phyloP scores from a whole-genome alignment of 164 flowering plant species.

The Kingdonia uniflora region DNA sequence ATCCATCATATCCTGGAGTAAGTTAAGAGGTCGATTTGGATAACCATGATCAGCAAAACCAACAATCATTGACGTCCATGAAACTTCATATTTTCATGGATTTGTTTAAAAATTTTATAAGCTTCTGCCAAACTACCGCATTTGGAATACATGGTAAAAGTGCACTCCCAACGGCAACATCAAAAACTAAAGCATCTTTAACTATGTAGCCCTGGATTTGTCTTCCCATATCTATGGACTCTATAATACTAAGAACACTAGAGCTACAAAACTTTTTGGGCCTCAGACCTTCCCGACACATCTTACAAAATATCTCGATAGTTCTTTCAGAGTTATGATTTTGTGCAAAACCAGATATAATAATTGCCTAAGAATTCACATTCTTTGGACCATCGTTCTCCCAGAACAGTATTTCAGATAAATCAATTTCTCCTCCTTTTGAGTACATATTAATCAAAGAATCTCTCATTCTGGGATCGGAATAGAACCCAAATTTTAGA shows the following conservation, averaged over 20 bases:
- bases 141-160: constrained; percentile 76
- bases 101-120: constrained; percentile 35
- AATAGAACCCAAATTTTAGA: constrained; percentile 40
- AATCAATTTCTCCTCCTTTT: constrained; percentile 38
- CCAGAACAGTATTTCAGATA: constrained; percentile 36
- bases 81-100: constrained; percentile 49
- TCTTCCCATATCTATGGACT: constrained; percentile 35
- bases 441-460: no score
- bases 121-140: constrained; percentile 59
- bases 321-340: constrained; percentile 21
- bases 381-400: constrained; percentile 24
- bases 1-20: no score
- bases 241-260: no score
- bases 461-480: constrained; percentile 37
- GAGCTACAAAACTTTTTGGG: constrained; percentile 49
- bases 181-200: no score
- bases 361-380: constrained; percentile 32
- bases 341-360: constrained; percentile 60
- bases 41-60: no score
- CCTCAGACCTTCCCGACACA: no score
- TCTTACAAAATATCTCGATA: no score
- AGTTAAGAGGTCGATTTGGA: constrained; percentile 32
- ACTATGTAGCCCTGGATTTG: constrained; percentile 49
- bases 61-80: constrained; percentile 87
- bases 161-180: no score